These are phyloP conservation scores for Leccinum pachyderme DNA, from an alignment of 1,284 basidiomycete genomes.

Conservation along the genomic window DNA sequence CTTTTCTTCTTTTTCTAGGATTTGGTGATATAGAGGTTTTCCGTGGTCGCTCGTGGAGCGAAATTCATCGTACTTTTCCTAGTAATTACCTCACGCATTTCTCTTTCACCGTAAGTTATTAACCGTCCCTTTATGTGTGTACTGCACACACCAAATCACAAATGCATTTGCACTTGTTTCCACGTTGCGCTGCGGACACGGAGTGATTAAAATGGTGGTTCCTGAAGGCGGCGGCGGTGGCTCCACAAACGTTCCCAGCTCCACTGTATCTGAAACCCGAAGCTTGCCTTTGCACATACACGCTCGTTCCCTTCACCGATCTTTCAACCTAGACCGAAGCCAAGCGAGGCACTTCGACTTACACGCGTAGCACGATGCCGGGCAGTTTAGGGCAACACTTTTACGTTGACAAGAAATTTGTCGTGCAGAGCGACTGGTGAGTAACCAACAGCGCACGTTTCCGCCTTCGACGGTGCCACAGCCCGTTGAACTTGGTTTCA, in stretches of 20 bases:
- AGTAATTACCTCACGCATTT: background rate
- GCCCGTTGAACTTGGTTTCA: background rate
- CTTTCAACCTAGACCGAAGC: background rate
- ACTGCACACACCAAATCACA: slow-evolving; percentile 7
- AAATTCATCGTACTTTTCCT: slow-evolving; percentile 6
- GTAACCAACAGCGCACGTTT: slow-evolving; percentile 23
- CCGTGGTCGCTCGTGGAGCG: slow-evolving; percentile 1
- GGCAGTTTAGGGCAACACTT: slow-evolving; percentile 20
- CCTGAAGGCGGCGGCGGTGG: background rate
- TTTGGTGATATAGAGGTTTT: slow-evolving; percentile 8
- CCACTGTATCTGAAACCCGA: background rate
- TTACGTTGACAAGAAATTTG: slow-evolving; percentile 72
- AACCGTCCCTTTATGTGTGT: background rate
- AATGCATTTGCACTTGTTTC: background rate
- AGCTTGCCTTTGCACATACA: background rate
- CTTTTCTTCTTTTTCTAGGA: background rate
- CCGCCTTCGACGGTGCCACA: background rate
- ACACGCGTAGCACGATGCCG: slow-evolving; percentile 11
- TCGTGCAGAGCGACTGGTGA: slow-evolving; percentile 87
- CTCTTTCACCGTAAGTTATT: slow-evolving; percentile 18
- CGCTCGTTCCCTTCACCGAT: background rate
- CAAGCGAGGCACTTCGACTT: background rate
- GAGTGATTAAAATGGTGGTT: slow-evolving; percentile 17
- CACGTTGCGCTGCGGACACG: slow-evolving; percentile 3
- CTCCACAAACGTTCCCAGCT: slow-evolving; percentile 18